Percentiles rank a stretch among this genome's conserved stretches.
Conservation (phyloP, 257 asterid genomes). For the Primulina huaijiensis region DNA sequence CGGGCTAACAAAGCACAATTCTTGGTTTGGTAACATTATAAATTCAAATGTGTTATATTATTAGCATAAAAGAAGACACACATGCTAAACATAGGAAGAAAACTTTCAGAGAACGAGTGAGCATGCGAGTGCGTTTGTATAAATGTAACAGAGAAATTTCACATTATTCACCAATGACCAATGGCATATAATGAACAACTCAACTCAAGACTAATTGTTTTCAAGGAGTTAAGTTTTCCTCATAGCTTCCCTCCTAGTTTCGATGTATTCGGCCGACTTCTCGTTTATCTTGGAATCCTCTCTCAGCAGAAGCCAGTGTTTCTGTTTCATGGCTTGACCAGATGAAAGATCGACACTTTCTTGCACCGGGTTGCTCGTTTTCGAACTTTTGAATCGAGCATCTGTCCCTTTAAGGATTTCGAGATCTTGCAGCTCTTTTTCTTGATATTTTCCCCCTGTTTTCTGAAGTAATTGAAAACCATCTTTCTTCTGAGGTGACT, state of each 20-base stretch:
- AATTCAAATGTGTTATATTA: no score
- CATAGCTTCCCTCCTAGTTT: constrained; percentile 50
- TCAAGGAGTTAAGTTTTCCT: constrained; percentile 29
- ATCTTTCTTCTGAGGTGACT: not conserved
- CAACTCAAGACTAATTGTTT: constrained; percentile 19
- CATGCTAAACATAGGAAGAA: not conserved
- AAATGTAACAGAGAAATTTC: not conserved
- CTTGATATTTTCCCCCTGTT: not conserved
- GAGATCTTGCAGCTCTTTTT: not conserved
- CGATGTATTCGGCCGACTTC: constrained; percentile 49
- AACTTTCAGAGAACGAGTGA: not conserved
- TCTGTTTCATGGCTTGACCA: constrained; percentile 18
- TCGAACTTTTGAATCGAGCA: not conserved
- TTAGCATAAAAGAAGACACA: not conserved
- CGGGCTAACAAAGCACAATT: no score
- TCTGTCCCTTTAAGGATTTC: not conserved
- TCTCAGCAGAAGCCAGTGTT: constrained; percentile 25
- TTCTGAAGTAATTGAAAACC: not conserved
- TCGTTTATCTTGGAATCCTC: constrained; percentile 49
- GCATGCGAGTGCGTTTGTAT: not conserved
- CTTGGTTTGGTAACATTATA: not conserved
- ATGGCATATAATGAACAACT: not conserved
- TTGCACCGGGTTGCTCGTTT: constrained; percentile 9
- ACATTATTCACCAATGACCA: not conserved
- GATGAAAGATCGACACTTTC: constrained; percentile 18